Conservation (phyloP, 768 basidiomycete genomes). For the Hortiboletus flavorubellus region DNA sequence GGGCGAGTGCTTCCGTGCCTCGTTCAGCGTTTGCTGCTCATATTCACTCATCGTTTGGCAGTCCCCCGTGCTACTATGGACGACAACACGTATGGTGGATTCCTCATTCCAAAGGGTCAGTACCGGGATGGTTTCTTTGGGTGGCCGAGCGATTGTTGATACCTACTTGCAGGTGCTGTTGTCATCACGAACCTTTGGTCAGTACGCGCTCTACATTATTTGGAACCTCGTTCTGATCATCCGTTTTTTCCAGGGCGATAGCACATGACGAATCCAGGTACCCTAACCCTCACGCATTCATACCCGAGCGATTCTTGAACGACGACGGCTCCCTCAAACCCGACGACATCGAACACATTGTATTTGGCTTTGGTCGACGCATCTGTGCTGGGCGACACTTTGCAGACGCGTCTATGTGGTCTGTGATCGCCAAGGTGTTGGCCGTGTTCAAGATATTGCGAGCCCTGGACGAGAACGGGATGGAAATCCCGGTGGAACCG, state of each 20-base stretch:
- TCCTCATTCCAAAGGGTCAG: too few relatives aligned
- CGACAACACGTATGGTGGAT: constrained; percentile 35
- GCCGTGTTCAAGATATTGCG: constrained; percentile 1
- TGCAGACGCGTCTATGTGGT: constrained; percentile 19
- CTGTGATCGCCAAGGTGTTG: constrained; percentile 9
- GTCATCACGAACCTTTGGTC: constrained; percentile 9
- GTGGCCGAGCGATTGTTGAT: background rate
- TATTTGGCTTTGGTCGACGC: constrained; percentile 28
- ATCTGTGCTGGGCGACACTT: constrained; percentile 25
- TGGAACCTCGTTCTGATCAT: too few relatives aligned
- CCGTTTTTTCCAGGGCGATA: constrained; percentile 8
- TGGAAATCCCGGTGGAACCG: constrained; percentile 16
- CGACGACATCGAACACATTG: constrained; percentile 3
- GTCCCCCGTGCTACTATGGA: constrained; percentile 30
- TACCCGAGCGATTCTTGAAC: constrained; percentile 40
- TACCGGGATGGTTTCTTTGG: background rate
- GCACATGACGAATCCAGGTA: constrained; percentile 27
- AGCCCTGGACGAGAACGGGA: background rate
- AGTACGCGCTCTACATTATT: background rate
- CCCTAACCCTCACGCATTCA: constrained; percentile 33
- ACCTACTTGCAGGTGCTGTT: background rate
- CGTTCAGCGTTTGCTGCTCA: background rate
- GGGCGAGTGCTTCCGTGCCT: background rate
- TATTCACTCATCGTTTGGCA: background rate
- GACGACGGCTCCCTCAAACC: constrained; percentile 18